Percentiles rank a stretch among this genome's conserved stretches.
Evolutionary conservation across 1,284 basidiomycete species (phyloP).

Genomic region (Cryptococcus sp.): DNA sequence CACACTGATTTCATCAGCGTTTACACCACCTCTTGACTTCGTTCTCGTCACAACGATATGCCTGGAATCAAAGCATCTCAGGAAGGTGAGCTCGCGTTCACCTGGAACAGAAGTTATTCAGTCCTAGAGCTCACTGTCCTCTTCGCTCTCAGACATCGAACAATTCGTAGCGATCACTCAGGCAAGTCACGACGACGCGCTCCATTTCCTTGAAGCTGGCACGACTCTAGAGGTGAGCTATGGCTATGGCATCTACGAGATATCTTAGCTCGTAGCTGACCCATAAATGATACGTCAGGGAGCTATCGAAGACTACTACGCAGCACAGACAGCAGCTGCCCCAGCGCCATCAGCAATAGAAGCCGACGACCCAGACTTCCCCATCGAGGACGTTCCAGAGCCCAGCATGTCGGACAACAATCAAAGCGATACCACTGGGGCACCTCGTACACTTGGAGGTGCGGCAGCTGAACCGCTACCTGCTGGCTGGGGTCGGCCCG

Average conservation of each 20-base stretch:
- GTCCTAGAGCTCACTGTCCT: background rate
- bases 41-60: conserved; percentile 22
- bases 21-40: background rate
- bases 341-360: conserved; percentile 14
- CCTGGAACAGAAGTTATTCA: too few relatives aligned
- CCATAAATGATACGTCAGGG: conserved; percentile 18
- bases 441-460: conserved; percentile 8
- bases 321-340: conserved; percentile 37
- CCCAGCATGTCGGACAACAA: background rate
- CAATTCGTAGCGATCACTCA: conserved; percentile 52
- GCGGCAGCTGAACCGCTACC: conserved; percentile 37
- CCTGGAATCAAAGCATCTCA: conserved; percentile 39
- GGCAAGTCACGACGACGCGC: conserved; percentile 41
- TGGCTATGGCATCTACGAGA: background rate
- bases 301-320: conserved; percentile 51
- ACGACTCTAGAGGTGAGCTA: conserved; percentile 46
- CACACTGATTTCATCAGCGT: too few relatives aligned
- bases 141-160: conserved; percentile 39
- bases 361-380: conserved; percentile 27
- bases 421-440: conserved; percentile 21
- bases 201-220: conserved; percentile 45
- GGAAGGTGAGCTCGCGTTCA: conserved; percentile 28
- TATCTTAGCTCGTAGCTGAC: background rate
- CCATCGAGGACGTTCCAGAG: conserved; percentile 12
- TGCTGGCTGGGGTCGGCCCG: conserved; percentile 42